These are phyloP conservation scores for Rachicladosporium sp. DNA, from an alignment of 2,329 filamentous ascomycete genomes.

Conservation along the genomic window DNA sequence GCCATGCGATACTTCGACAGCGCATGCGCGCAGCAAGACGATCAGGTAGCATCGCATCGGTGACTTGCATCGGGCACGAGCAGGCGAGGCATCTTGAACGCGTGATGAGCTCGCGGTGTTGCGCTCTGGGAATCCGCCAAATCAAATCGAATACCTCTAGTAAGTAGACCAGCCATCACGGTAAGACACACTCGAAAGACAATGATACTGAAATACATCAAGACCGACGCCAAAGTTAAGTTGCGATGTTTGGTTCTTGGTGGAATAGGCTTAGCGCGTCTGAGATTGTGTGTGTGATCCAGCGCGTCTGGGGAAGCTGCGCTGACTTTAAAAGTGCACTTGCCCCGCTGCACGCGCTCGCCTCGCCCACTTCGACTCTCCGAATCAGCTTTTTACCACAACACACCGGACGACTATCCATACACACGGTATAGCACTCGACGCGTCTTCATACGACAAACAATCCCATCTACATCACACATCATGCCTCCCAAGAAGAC, in stretches of 20 bases:
- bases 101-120: background rate
- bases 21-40: background rate
- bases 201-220: no score
- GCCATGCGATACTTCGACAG: no score
- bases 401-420: no score
- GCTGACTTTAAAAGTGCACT: conserved; percentile 4
- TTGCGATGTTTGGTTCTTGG: background rate
- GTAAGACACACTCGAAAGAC: no score
- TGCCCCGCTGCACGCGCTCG: conserved; percentile 6
- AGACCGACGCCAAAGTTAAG: no score
- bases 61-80: background rate
- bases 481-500: conserved; percentile 52
- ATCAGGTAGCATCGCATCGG: background rate
- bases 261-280: conserved; percentile 6
- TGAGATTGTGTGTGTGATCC: conserved; percentile 3
- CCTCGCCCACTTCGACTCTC: no score
- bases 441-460: conserved; percentile 21
- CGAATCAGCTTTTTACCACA: no score
- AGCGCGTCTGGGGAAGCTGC: conserved; percentile 6
- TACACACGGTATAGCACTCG: conserved; percentile 18
- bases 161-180: no score
- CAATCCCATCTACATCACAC: conserved; percentile 14
- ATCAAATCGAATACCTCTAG: no score
- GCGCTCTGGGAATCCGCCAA: background rate
- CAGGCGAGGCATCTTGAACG: background rate